phyloP scores from a whole-genome alignment of 108 stramenopile genomes.

The Cyclotella choctawhatcheeana region DNA sequence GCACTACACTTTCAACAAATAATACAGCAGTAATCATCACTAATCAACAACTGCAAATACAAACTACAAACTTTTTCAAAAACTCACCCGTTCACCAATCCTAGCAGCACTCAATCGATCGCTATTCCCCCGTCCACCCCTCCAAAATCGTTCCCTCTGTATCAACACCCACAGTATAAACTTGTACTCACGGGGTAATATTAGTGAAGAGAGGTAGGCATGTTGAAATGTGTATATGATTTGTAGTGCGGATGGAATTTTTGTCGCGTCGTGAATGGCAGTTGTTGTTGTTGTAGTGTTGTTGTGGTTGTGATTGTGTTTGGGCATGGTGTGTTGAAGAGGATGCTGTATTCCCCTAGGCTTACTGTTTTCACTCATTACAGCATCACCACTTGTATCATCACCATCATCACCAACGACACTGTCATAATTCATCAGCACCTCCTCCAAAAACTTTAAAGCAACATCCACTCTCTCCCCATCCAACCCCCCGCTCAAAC shows the following conservation, averaged over 20 bases:
- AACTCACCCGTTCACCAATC: slow-evolving; percentile 92
- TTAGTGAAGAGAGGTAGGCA: slow-evolving; percentile 78
- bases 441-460: slow-evolving; percentile 21
- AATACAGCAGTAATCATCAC: neutral
- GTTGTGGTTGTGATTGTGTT: neutral
- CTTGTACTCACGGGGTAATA: slow-evolving; percentile 69
- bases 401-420: slow-evolving; percentile 29
- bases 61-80: neutral
- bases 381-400: slow-evolving; percentile 9
- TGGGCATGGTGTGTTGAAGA: neutral
- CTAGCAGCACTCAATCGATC: slow-evolving; percentile 89
- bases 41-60: neutral
- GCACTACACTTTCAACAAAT: neutral
- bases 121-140: slow-evolving; percentile 81
- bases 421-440: slow-evolving; percentile 41
- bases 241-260: slow-evolving; percentile 38
- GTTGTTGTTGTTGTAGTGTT: slow-evolving; percentile 1
- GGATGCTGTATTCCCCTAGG: neutral
- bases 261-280: neutral
- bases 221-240: slow-evolving; percentile 69
- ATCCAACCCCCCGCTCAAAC: slow-evolving; percentile 80
- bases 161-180: slow-evolving; percentile 90
- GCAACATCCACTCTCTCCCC: slow-evolving; percentile 77
- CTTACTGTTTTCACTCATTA: neutral
- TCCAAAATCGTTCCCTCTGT: slow-evolving; percentile 85